A percentile compares a stretch with the other conserved stretches of the same genome.
phyloP scores from a whole-genome alignment of 1,139 yeast species.

The Protomyces lactucae-debilis region DNA sequence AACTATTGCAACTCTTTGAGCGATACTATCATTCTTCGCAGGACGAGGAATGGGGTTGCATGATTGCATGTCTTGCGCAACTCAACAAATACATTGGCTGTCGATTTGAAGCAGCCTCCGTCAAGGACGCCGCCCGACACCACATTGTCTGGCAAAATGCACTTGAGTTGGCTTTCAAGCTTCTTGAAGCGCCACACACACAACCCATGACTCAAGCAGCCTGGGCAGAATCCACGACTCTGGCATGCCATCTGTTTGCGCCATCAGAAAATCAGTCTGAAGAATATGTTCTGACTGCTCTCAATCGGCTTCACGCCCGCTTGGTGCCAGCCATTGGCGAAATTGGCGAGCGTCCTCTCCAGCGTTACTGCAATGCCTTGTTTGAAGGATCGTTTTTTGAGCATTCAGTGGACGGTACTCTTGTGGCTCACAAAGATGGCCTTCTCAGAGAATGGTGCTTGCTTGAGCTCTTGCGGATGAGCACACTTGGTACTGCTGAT shows the following conservation, averaged over 20 bases:
- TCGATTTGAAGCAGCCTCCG: conserved; percentile 1
- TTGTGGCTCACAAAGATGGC: not conserved
- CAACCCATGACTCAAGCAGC: not conserved
- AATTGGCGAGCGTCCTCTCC: not conserved
- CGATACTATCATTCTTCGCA: not conserved
- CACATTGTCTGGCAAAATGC: conserved; percentile 4
- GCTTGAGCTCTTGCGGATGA: conserved; percentile 16
- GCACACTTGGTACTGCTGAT: not conserved
- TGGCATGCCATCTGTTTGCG: not conserved
- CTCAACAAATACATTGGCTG: not conserved
- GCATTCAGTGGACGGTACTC: not conserved
- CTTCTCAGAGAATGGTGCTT: conserved; percentile 21
- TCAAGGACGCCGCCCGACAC: not conserved
- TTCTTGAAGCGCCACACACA: not conserved
- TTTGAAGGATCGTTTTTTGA: conserved; percentile 14
- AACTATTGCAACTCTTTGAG: not conserved
- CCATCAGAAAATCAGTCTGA: conserved; percentile 9
- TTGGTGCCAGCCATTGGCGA: conserved; percentile 4
- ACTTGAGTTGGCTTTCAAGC: not conserved
- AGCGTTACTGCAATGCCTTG: conserved; percentile 4
- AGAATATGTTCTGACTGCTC: conserved; percentile 9
- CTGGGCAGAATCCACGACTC: not conserved
- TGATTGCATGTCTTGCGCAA: not conserved
- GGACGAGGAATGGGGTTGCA: not conserved
- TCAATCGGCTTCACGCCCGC: conserved; percentile 6